Evolutionary conservation across 345 rosid genomes (phyloP), one percentile per base, ranked within the genome.

Genomic region (Nephelium lappaceum): DNA sequence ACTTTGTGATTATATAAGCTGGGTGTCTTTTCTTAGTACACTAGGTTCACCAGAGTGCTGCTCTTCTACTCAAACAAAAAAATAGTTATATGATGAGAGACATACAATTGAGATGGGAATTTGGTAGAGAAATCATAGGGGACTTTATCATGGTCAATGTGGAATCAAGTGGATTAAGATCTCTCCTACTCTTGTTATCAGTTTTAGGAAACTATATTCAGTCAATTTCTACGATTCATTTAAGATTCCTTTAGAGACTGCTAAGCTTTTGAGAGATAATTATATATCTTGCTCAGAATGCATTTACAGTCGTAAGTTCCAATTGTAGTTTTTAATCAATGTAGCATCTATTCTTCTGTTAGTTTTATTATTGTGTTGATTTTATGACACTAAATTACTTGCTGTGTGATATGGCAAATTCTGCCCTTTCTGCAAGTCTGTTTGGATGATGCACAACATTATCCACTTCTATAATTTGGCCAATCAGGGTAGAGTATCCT

Each of bases 391-490:
- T 62, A 62, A 63, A 36, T 39, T 47, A 25, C 47, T 15, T 8
- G 15, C 11, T 21, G 27, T 15, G 11, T 16, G 0, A 8, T 65
- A 97, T 68, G 99, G 93, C 84, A 97, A 97, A 73, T 97, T 86
- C 87, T 97, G 99, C 79, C 99, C 99, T 55, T 97, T 97, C 87
- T 97, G 93, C 96, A 97, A 97, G 85, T 94, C 98, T 27, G 96
- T 97, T 69, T 97, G 98, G 99, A 92, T 97, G 99, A 97, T 97
- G 98, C 99, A 98, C 83, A 94, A 97, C 89, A 97, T 97, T 39
- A 89, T 97, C 74, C 99, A 94, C 86, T 97, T 90, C 89, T 93
- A 81, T 88, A 91, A 89, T 85, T 83, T 97, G 89, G 97, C 99
- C 84, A 97, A 97, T 74, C 99, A 97, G 98, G 98, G 98, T 97